A percentile compares a stretch with the other conserved stretches of the same genome.
phyloP scores from a whole-genome alignment of 169 alveolate species.

The Plasmodium yoelii region DNA sequence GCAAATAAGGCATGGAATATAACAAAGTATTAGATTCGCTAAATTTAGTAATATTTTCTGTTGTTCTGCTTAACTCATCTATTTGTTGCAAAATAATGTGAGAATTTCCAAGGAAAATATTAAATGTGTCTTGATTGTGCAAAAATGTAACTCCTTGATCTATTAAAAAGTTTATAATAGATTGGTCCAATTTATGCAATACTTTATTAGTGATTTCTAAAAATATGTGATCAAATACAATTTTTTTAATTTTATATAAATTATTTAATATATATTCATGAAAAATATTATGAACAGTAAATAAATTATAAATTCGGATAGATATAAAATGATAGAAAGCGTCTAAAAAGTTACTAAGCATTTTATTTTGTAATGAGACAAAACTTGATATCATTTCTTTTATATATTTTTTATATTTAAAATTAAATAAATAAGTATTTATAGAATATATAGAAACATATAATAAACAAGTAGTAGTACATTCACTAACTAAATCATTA shows the following conservation, averaged over 20 bases:
- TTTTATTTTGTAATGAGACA: conserved; percentile 53
- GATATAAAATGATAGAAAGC: conserved; percentile 70
- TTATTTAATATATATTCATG: conserved; percentile 62
- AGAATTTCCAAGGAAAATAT: conserved; percentile 36
- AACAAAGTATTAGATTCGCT: neutral
- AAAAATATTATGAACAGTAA: conserved; percentile 28
- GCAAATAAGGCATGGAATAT: conserved; percentile 31
- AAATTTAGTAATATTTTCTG: neutral
- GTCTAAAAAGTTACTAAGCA: conserved; percentile 62
- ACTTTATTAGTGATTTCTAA: conserved; percentile 15
- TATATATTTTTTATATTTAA: conserved; percentile 27
- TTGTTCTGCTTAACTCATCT: conserved; percentile 3
- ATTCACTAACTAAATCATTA: conserved; percentile 56
- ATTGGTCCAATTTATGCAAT: conserved; percentile 45
- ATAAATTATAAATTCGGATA: conserved; percentile 64
- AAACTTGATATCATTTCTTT: conserved; percentile 47
- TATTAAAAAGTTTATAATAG: conserved; percentile 30
- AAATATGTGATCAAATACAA: conserved; percentile 24
- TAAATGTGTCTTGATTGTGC: conserved; percentile 45
- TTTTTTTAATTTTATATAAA: conserved; percentile 52
- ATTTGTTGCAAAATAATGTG: conserved; percentile 15
- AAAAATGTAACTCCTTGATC: conserved; percentile 40
- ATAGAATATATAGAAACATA: conserved; percentile 41
- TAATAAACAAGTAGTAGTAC: conserved; percentile 42
- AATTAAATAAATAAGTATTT: conserved; percentile 23